Evolutionary conservation across 106 monocot genomes (phyloP).

Genomic region (Acanthochlamys bracteata): DNA sequence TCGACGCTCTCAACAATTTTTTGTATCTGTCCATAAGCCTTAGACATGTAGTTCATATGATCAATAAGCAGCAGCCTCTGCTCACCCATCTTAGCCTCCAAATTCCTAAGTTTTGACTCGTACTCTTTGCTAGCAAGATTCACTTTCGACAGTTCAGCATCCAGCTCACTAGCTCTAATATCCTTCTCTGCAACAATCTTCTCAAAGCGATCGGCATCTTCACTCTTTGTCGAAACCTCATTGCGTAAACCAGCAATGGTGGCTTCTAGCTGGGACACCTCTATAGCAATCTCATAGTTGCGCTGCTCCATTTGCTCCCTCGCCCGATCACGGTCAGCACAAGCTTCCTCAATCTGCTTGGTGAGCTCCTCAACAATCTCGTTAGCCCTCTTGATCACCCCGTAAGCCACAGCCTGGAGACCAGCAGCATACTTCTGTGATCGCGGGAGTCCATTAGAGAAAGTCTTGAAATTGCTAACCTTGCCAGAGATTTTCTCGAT

Average conservation of each 20-base stretch:
- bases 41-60: conserved; percentile 60
- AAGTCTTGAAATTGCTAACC: conserved; percentile 36
- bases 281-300: conserved; percentile 95
- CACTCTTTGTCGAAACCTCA: conserved; percentile 32
- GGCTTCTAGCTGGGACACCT: conserved; percentile 93
- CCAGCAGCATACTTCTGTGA: conserved; percentile 79
- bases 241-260: conserved; percentile 47
- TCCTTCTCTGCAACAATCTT: conserved; percentile 34
- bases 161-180: conserved; percentile 29
- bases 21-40: conserved; percentile 35
- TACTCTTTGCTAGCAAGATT: conserved; percentile 36
- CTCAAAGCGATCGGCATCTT: conserved; percentile 30
- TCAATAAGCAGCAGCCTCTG: conserved; percentile 71
- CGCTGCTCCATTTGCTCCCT: conserved; percentile 74
- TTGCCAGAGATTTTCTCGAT: conserved; percentile 75
- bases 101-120: conserved; percentile 29
- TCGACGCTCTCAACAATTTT: conserved; percentile 32
- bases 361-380: conserved; percentile 78
- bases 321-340: conserved; percentile 53
- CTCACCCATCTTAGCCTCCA: conserved; percentile 56
- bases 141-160: conserved; percentile 30
- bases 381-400: conserved; percentile 70
- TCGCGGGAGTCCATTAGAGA: conserved; percentile 46
- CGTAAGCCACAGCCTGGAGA: conserved; percentile 71
- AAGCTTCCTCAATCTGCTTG: conserved; percentile 45